Conservation (phyloP, 2,329 filamentous ascomycete species). For the Aspergillus sp. region DNA sequence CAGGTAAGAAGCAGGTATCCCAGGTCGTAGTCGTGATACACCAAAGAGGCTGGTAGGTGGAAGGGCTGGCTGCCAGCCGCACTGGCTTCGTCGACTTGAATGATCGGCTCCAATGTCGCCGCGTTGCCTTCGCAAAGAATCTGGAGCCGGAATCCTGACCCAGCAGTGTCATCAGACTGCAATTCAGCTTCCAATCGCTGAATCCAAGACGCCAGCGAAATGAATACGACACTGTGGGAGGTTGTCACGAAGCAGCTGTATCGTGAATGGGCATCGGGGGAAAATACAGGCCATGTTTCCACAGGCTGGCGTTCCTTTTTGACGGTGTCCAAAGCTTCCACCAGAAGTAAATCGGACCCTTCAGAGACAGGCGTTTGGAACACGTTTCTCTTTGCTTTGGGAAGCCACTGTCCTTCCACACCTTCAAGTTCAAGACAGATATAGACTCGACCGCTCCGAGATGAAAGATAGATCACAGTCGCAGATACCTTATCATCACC, state of each 20-base stretch:
- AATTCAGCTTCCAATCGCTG: conserved; percentile 62
- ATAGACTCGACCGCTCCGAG: conserved; percentile 59
- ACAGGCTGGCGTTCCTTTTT: conserved; percentile 29
- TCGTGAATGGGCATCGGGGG: conserved; percentile 57
- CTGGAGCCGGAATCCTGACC: conserved; percentile 60
- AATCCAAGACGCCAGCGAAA: conserved; percentile 63
- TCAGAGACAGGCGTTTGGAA: conserved; percentile 49
- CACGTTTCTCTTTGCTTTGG: conserved; percentile 47
- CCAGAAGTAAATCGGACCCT: conserved; percentile 47
- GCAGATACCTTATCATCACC: conserved; percentile 58
- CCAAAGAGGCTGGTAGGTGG: conserved; percentile 54
- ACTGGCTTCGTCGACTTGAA: conserved; percentile 43
- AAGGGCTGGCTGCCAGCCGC: conserved; percentile 29
- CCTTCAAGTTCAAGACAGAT: conserved; percentile 66
- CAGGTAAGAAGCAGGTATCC: conserved; percentile 62
- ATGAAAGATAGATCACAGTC: conserved; percentile 62
- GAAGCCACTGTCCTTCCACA: conserved; percentile 67
- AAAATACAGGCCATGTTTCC: conserved; percentile 59
- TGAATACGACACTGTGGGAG: conserved; percentile 56
- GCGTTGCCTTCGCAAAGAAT: conserved; percentile 58
- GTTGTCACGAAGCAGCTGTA: conserved; percentile 65
- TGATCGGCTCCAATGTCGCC: conserved; percentile 54
- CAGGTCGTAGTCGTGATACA: conserved; percentile 60
- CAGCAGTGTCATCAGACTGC: conserved; percentile 54
- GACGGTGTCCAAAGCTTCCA: conserved; percentile 51